Percentiles rank a stretch among this genome's conserved stretches.
phyloP scores from a whole-genome alignment of 2,329 filamentous ascomycete genomes.

The Diaporthe sp. region DNA sequence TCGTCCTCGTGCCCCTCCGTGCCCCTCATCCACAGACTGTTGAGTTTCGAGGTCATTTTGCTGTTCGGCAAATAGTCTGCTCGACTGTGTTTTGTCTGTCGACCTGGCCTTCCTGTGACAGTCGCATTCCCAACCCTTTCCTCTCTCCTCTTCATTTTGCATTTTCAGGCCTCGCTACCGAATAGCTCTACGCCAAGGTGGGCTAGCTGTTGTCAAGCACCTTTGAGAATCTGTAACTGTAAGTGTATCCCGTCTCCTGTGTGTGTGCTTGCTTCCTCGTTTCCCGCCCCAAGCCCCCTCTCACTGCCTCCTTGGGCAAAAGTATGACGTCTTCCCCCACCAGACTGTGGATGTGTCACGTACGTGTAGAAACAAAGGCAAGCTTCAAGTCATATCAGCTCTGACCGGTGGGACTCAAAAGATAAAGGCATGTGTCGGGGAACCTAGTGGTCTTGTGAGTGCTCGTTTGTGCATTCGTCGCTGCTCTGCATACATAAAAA shows the following conservation, averaged over 20 bases:
- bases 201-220: neutral
- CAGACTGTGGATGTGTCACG: slow-evolving; percentile 25
- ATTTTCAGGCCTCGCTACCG: neutral
- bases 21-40: neutral
- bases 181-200: neutral
- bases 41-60: neutral
- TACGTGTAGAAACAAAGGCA: slow-evolving; percentile 5
- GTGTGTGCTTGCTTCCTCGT: neutral
- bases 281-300: neutral
- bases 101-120: neutral
- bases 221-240: neutral
- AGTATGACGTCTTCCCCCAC: slow-evolving; percentile 30
- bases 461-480: slow-evolving; percentile 1
- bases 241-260: neutral
- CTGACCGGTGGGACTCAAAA: slow-evolving; percentile 25
- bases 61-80: neutral
- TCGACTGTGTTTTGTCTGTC: neutral
- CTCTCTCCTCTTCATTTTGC: neutral
- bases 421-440: neutral
- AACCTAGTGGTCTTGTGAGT: slow-evolving; percentile 18
- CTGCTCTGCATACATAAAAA: neutral
- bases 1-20: slow-evolving; percentile 32
- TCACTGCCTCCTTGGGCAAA: slow-evolving; percentile 22
- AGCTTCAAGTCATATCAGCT: slow-evolving; percentile 1
- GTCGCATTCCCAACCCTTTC: neutral